phyloP scores from a whole-genome alignment of 306 rosid species.

The Begonia masoniana region DNA sequence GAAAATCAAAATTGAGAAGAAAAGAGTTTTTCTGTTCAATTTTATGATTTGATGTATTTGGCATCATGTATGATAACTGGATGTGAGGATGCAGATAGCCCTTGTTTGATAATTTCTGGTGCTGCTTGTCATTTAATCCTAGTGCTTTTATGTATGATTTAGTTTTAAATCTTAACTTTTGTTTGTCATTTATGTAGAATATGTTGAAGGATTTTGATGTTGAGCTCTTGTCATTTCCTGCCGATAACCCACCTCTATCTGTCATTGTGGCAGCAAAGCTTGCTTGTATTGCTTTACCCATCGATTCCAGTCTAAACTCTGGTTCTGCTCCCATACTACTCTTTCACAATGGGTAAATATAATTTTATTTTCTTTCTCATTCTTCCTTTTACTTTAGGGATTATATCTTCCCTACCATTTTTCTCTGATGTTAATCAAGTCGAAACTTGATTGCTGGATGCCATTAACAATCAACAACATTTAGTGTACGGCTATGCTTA shows the following conservation, averaged over 20 bases:
- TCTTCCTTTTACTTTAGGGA: neutral
- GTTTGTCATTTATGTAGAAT: no score
- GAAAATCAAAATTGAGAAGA: no score
- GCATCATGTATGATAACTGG: no score
- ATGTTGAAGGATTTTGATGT: slow-evolving; percentile 29
- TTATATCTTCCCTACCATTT: neutral
- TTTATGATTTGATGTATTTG: no score
- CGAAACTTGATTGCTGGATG: no score
- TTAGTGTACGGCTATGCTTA: neutral
- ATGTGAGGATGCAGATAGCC: no score
- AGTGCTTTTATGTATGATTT: no score
- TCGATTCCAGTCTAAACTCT: slow-evolving; percentile 40
- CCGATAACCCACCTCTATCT: slow-evolving; percentile 52
- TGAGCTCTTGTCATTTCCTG: slow-evolving; percentile 38
- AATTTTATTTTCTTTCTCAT: neutral
- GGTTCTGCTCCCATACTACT: slow-evolving; percentile 29
- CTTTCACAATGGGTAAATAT: slow-evolving; percentile 42
- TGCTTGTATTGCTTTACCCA: slow-evolving; percentile 31
- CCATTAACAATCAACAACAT: no score
- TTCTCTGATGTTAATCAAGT: neutral
- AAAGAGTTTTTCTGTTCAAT: no score
- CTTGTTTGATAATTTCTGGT: no score
- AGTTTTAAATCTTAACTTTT: no score
- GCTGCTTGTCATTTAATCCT: no score
- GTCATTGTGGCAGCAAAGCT: slow-evolving; percentile 61